Evolutionary conservation across 78 protist genomes (phyloP).

Genomic region (Cavenderia fasciculata): DNA sequence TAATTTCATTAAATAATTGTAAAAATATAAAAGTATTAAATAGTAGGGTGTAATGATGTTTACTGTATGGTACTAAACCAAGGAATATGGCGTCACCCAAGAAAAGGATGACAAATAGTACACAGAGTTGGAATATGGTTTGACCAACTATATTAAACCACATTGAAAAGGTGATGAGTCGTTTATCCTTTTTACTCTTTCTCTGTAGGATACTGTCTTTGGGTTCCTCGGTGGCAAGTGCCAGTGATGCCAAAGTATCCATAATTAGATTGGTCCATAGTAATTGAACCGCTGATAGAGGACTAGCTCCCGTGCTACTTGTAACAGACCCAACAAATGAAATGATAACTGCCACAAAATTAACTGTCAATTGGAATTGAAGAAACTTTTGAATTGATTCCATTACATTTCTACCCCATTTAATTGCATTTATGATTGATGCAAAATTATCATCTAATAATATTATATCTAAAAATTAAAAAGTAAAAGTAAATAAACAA

Average conservation of each 20-base stretch:
- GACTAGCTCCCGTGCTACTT: constrained; percentile 42
- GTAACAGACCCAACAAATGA: constrained; percentile 86
- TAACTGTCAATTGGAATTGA: constrained; percentile 96
- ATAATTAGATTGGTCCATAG: constrained; percentile 98
- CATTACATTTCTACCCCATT: constrained; percentile 96
- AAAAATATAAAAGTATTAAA: constrained; percentile 89
- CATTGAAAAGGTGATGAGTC: constrained; percentile 84
- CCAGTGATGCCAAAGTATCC: constrained; percentile 98
- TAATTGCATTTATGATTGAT: constrained; percentile 88
- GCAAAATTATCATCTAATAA: constrained; percentile 95
- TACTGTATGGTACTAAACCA: background rate
- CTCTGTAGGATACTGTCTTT: constrained; percentile 74
- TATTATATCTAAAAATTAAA: constrained; percentile 85
- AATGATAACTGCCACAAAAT: constrained; percentile 86
- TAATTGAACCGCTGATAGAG: constrained; percentile 91
- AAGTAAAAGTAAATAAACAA: constrained; percentile 14
- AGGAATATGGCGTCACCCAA: background rate
- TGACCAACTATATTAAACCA: constrained; percentile 82
- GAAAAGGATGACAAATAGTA: background rate
- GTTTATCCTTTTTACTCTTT: constrained; percentile 88
- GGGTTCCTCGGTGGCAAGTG: constrained; percentile 96
- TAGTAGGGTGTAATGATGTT: constrained; percentile 30
- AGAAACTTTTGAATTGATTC: constrained; percentile 91
- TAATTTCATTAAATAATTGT: constrained; percentile 91
- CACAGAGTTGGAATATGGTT: constrained; percentile 78